Percentiles rank a stretch among this genome's conserved stretches.
phyloP scores from a whole-genome alignment of 2,329 filamentous ascomycete species.

The Fusarium fracticaudum region DNA sequence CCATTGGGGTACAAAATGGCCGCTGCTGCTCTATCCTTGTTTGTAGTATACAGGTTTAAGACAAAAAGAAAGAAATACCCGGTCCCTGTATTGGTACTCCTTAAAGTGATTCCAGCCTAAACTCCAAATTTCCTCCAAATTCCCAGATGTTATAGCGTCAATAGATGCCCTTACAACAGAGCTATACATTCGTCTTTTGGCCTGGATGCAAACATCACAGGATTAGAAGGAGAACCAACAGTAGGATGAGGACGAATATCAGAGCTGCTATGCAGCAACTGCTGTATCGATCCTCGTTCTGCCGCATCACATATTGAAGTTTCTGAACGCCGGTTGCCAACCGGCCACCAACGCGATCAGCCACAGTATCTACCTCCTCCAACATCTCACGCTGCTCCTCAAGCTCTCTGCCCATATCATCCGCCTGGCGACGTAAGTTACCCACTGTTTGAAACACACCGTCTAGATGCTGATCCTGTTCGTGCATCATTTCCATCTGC shows the following conservation, averaged over 20 bases:
- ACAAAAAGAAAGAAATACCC: constrained; percentile 20
- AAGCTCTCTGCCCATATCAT: constrained; percentile 94
- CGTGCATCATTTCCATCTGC: constrained; percentile 90
- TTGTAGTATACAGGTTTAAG: constrained; percentile 40
- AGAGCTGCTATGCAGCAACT: constrained; percentile 91
- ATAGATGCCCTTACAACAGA: constrained; percentile 17
- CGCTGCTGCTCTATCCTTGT: constrained; percentile 32
- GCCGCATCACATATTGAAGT: constrained; percentile 82
- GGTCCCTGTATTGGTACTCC: constrained; percentile 14
- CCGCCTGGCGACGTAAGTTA: constrained; percentile 87
- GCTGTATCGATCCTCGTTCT: constrained; percentile 88
- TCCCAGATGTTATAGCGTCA: constrained; percentile 14
- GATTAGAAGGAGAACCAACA: constrained; percentile 81
- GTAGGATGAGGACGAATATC: constrained; percentile 86
- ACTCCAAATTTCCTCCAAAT: constrained; percentile 39
- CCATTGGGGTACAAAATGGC: constrained; percentile 13
- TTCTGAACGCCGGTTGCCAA: constrained; percentile 88
- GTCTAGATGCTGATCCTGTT: constrained; percentile 93
- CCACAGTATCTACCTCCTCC: constrained; percentile 83
- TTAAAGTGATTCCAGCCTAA: constrained; percentile 24
- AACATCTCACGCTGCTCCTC: constrained; percentile 95
- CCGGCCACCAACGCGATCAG: constrained; percentile 87
- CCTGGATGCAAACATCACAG: constrained; percentile 51
- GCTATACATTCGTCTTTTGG: background rate
- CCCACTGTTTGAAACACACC: constrained; percentile 94